Base-by-base conservation (phyloP, 257 asterid genomes). In the Rubia yunnanensis region DNA sequence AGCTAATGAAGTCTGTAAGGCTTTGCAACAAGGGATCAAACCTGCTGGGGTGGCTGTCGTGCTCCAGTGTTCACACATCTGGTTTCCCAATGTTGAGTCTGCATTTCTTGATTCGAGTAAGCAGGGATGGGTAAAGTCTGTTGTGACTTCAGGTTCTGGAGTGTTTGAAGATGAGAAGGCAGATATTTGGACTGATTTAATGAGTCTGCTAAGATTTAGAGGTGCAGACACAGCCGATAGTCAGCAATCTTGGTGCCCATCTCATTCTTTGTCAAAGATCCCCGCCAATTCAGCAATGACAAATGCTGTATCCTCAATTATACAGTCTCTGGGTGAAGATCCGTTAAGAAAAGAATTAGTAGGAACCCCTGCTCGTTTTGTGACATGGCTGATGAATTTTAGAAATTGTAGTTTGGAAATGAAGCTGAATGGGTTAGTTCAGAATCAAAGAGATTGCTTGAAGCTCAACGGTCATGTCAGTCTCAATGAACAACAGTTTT, bases 1-100 rank as follows among this genome's bases (percentile, higher is more conserved):
- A 30, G 97, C 97, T 28, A 53, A 78, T 50, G 95, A 92, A 72
- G 63, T 92, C n/a, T 86, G 92, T 58, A 44, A 76, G 53, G 87
- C 96, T 70, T 69, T 92, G 72, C 96, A 89, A 44, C 82, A 83
- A 1, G 83, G 90, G 5, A 84, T 92, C 72, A 82, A 78, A 65
- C 96, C 99, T 27, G 75, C 90, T 34, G 99, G 99, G 13, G 97
- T 89, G 52, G 99, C 96, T 5, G 85, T 92, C 3, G 62, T 82
- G 70, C 94, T 92, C 49, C 95, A 87, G 66, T 92, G 97, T 46
- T 74, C 78, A 14, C 99, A 92, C 67, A 75, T 92, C 63, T 89
- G 79, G 60, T 80, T 85, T 56, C 97, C 95, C 8, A 74, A 80
- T 76, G 70, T 76, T 23, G 81, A 77, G 48, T 73, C 84, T 0